Conservation (phyloP, 805 yeast species). For the Lachancea quebecensis region DNA sequence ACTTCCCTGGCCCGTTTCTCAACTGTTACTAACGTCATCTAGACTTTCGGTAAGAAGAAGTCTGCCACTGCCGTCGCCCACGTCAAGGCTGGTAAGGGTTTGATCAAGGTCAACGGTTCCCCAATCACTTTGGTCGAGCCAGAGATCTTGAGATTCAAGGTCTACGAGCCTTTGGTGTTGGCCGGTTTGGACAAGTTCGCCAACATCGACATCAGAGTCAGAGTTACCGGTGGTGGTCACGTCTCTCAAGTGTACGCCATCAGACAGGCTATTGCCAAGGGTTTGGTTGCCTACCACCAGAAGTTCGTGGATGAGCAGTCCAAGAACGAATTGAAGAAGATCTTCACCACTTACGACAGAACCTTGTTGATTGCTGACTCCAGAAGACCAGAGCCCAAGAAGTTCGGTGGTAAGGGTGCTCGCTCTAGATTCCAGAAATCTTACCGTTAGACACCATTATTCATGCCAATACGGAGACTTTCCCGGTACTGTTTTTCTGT, state of each 20-base stretch:
- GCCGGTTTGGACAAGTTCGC: constrained; percentile 99
- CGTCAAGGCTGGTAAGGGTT: constrained; percentile 98
- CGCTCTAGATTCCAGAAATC: constrained; percentile 99
- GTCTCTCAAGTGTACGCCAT: constrained; percentile 99
- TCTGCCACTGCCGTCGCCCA: constrained; percentile 99
- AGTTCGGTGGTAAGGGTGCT: constrained; percentile 99
- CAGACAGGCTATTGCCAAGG: constrained; percentile 99
- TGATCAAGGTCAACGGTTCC: constrained; percentile 97
- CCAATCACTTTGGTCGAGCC: constrained; percentile 99
- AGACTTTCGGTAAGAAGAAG: constrained; percentile 99
- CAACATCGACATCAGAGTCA: constrained; percentile 96
- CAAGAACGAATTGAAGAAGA: constrained; percentile 98
- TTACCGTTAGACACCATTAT: constrained; percentile 70
- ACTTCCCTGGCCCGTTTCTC: not conserved
- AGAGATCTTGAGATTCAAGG: constrained; percentile 98
- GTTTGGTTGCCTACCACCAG: constrained; percentile 99
- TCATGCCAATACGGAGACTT: constrained; percentile 8
- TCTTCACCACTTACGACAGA: constrained; percentile 97
- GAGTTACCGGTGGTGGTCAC: constrained; percentile 99
- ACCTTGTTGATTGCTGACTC: constrained; percentile 98
- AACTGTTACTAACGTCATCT: constrained; percentile 19
- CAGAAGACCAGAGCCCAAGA: constrained; percentile 99
- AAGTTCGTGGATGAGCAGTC: constrained; percentile 99
- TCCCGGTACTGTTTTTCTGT: constrained; percentile 13
- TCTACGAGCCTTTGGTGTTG: constrained; percentile 97